These are phyloP conservation scores for Neolentinus lepideus DNA, from an alignment of 1,284 basidiomycete genomes.

Conservation along the genomic window DNA sequence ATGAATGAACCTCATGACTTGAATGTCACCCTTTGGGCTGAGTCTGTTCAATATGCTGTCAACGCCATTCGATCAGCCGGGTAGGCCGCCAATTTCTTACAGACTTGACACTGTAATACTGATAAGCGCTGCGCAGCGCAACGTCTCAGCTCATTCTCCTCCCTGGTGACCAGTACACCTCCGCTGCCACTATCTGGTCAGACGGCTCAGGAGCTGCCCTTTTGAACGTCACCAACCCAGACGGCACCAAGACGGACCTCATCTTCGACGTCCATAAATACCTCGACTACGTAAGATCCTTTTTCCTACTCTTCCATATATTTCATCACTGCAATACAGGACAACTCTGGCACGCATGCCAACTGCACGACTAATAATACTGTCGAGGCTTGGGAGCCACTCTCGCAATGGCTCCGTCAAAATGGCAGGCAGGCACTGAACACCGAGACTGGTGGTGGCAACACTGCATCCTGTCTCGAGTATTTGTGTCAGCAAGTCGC, in stretches of 20 bases:
- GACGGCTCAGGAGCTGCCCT: conserved; percentile 43
- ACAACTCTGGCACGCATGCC: conserved; percentile 47
- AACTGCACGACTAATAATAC: conserved; percentile 45
- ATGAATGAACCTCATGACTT: conserved; percentile 2
- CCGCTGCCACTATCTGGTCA: conserved; percentile 40
- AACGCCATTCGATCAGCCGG: conserved; percentile 43
- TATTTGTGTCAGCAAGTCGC: conserved; percentile 2
- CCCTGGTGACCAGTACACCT: conserved; percentile 34
- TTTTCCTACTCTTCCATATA: neutral
- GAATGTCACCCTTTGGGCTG: conserved; percentile 22
- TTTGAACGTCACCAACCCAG: conserved; percentile 47
- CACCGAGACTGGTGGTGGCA: conserved; percentile 53
- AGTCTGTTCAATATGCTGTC: conserved; percentile 38
- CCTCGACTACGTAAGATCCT: conserved; percentile 28
- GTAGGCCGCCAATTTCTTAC: neutral
- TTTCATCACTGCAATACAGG: neutral
- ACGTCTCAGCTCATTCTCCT: conserved; percentile 38
- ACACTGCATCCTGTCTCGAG: conserved; percentile 35
- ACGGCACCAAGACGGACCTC: conserved; percentile 38
- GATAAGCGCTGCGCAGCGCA: conserved; percentile 17
- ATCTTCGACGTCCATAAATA: conserved; percentile 62
- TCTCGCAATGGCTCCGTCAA: conserved; percentile 37
- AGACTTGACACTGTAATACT: neutral
- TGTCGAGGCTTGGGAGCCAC: conserved; percentile 30
- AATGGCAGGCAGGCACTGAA: conserved; percentile 50